Evolutionary conservation across 257 asterid species (phyloP).

Genomic region (Linaria vulgaris): DNA sequence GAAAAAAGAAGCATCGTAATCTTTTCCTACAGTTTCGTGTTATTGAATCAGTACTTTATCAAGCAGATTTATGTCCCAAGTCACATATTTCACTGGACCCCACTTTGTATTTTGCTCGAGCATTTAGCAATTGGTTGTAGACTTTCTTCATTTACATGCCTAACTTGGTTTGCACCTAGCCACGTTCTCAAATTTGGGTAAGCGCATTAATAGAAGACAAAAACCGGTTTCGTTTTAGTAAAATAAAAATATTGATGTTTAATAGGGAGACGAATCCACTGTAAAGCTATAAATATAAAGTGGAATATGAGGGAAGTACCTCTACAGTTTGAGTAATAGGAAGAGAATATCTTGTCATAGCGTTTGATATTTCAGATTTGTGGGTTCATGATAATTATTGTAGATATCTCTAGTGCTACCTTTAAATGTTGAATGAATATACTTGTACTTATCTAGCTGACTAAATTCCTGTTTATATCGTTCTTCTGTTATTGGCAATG

Average conservation of each 20-base stretch:
- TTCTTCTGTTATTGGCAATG: conserved; percentile 15
- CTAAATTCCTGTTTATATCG: background rate
- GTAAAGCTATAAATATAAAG: conserved; percentile 4
- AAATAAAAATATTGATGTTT: too few species aligned
- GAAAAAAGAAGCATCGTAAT: conserved; percentile 14
- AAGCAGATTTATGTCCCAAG: too few species aligned
- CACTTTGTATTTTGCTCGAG: background rate
- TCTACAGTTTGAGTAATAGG: background rate
- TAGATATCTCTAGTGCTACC: too few species aligned
- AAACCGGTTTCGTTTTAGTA: too few species aligned
- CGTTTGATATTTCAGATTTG: background rate
- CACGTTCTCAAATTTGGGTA: conserved; percentile 2
- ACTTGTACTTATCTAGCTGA: background rate
- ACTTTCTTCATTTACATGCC: background rate
- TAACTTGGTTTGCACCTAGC: background rate
- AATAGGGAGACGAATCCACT: background rate
- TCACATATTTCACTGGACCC: too few species aligned
- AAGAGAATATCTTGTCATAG: conserved; percentile 12
- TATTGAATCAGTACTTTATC: too few species aligned
- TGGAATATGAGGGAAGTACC: background rate
- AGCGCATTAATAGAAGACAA: background rate
- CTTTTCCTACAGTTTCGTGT: too few species aligned
- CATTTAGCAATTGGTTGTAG: background rate
- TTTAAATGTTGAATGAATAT: too few species aligned
- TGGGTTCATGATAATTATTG: too few species aligned